Evolutionary conservation across 768 basidiomycete genomes (phyloP).

Genomic region (Panaeolus cyanescens): DNA sequence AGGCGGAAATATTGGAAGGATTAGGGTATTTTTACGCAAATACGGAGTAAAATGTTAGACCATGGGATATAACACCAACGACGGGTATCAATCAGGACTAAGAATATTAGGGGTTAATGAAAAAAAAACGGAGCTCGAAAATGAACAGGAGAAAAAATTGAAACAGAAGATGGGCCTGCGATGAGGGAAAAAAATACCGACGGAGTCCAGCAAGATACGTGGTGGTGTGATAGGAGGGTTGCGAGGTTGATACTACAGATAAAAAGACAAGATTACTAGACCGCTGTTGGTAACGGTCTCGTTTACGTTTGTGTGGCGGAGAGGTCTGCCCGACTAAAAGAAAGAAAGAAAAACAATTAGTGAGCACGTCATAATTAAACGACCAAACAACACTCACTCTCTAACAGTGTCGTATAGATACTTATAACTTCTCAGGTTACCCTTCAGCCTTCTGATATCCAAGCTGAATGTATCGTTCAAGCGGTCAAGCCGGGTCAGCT

Average conservation of each 20-base stretch:
- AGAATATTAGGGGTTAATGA: constrained; percentile 6
- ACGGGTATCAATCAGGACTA: too few species aligned
- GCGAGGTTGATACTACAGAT: constrained; percentile 9
- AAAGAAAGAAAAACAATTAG: constrained; percentile 4
- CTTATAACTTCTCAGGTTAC: constrained; percentile 90
- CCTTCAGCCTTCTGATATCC: constrained; percentile 91
- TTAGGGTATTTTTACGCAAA: constrained; percentile 4
- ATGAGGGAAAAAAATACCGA: constrained; percentile 6
- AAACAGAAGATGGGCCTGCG: constrained; percentile 4
- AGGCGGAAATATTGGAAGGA: background rate
- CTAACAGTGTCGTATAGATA: constrained; percentile 87
- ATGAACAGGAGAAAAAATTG: constrained; percentile 10
- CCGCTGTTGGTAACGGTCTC: constrained; percentile 1
- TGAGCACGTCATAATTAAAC: background rate
- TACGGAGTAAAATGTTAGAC: background rate
- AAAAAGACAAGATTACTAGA: constrained; percentile 8
- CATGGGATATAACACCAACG: background rate
- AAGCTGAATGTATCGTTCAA: constrained; percentile 90
- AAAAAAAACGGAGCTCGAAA: constrained; percentile 10
- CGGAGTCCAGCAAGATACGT: constrained; percentile 5
- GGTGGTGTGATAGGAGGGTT: constrained; percentile 7
- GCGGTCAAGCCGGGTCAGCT: constrained; percentile 88
- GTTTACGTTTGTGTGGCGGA: constrained; percentile 23
- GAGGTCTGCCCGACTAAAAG: constrained; percentile 49
- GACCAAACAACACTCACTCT: constrained; percentile 57